Conservation (phyloP, 306 rosid species). For the Morella rubra region DNA sequence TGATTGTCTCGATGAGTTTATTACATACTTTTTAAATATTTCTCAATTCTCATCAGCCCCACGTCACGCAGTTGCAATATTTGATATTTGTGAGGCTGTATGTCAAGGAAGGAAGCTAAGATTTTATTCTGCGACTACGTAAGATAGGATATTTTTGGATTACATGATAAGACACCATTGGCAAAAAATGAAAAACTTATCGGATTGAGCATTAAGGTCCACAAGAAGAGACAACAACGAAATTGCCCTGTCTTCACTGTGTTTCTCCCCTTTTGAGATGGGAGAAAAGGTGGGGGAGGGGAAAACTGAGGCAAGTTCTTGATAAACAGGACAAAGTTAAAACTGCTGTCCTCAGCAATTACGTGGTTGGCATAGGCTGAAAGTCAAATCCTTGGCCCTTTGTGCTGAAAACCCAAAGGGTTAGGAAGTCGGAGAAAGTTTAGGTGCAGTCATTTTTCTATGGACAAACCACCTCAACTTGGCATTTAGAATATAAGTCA, state of each 20-base stretch:
- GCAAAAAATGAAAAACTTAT: no score
- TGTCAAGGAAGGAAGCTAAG: not conserved
- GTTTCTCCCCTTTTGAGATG: no score
- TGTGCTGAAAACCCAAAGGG: not conserved
- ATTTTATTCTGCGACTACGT: not conserved
- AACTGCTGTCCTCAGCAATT: not conserved
- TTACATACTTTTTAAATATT: not conserved
- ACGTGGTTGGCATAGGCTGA: not conserved
- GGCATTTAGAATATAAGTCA: conserved; percentile 14
- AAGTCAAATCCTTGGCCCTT: not conserved
- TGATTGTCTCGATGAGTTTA: no score
- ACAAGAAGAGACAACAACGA: no score
- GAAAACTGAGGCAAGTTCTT: no score
- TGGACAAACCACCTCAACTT: not conserved
- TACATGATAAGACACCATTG: no score
- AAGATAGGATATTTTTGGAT: no score
- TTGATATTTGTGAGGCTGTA: not conserved
- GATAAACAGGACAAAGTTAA: no score
- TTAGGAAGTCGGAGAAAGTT: not conserved
- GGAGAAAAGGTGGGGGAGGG: no score
- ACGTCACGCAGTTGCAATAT: conserved; percentile 9
- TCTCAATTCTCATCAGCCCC: not conserved
- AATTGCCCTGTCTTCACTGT: no score
- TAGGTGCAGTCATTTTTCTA: not conserved
- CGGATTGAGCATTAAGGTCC: no score